Evolutionary conservation across 164 flowering plant genomes (phyloP), one percentile per base, ranked within the genome.

Genomic region (Santalum album): DNA sequence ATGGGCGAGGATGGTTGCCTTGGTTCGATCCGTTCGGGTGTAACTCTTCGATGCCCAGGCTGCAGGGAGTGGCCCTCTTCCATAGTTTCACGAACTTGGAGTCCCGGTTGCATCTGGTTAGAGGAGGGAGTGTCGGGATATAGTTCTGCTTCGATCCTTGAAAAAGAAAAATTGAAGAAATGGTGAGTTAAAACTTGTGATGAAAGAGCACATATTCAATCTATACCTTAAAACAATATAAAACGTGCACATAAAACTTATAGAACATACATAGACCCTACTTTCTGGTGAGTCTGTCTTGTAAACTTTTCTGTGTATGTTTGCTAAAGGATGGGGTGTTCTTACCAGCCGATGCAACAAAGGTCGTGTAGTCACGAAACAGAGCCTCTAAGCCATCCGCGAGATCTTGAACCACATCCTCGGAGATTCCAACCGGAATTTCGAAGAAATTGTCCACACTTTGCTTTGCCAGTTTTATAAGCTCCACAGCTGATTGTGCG

Each of bases 261-360:
- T n/a, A n/a, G n/a, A n/a, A n/a, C n/a, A n/a, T n/a, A n/a, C n/a
- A n/a, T n/a, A n/a, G n/a, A n/a, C n/a, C n/a, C n/a, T n/a, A n/a
- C n/a, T n/a, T n/a, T n/a, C n/a, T n/a, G n/a, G n/a, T n/a, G n/a
- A n/a, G n/a, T n/a, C n/a, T n/a, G n/a, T n/a, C n/a, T n/a, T n/a
- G n/a, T n/a, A n/a, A n/a, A n/a, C n/a, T n/a, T n/a, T n/a, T n/a
- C n/a, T n/a, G n/a, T n/a, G n/a, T n/a, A n/a, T n/a, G n/a, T n/a
- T n/a, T n/a, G n/a, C n/a, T n/a, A n/a, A n/a, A n/a, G n/a, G n/a
- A n/a, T n/a, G n/a, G n/a, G 9, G 34, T 29, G 34, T 39, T 39
- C 75, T 71, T 75, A 94, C 99, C 99, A 68, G 96, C 85, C 42
- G 95, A 72, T 44, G 84, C 78, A 49, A 82, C 82, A 54, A 85